Conservation (phyloP, 768 basidiomycete genomes). For the Russula griseocarnosa region DNA sequence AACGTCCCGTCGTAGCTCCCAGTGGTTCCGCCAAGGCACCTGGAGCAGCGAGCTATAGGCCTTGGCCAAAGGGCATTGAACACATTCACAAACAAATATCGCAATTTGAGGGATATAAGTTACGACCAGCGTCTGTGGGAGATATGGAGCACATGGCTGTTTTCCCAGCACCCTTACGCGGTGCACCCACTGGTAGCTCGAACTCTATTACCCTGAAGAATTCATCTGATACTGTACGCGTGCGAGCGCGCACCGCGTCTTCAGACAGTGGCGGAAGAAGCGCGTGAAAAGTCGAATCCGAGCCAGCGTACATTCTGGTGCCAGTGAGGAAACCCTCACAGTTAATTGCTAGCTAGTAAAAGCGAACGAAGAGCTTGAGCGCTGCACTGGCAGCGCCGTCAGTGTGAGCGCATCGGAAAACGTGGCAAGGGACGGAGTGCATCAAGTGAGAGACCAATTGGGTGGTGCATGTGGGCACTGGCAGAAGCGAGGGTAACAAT, state of each 20-base stretch:
- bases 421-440: constrained; percentile 53
- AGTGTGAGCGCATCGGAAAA: constrained; percentile 55
- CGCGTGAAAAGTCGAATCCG: constrained; percentile 54
- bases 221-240: constrained; percentile 46
- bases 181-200: not conserved
- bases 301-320: too few species aligned
- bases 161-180: too few species aligned
- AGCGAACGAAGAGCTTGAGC: constrained; percentile 83
- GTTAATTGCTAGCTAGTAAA: too few species aligned
- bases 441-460: constrained; percentile 67
- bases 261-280: constrained; percentile 46
- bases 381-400: constrained; percentile 81
- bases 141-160: too few species aligned
- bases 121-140: too few species aligned
- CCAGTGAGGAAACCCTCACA: too few species aligned
- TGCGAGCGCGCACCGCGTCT: constrained; percentile 51
- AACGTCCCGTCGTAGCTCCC: too few species aligned
- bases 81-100: too few species aligned
- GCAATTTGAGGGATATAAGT: too few species aligned
- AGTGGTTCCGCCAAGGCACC: too few species aligned
- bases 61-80: too few species aligned
- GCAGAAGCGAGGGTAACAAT: constrained; percentile 40
- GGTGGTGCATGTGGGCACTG: constrained; percentile 52
- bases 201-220: constrained; percentile 39
- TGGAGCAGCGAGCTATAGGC: too few species aligned